These are phyloP conservation scores for Aspergillus eucalypticola DNA, from an alignment of 2,329 filamentous ascomycete genomes.

Conservation along the genomic window DNA sequence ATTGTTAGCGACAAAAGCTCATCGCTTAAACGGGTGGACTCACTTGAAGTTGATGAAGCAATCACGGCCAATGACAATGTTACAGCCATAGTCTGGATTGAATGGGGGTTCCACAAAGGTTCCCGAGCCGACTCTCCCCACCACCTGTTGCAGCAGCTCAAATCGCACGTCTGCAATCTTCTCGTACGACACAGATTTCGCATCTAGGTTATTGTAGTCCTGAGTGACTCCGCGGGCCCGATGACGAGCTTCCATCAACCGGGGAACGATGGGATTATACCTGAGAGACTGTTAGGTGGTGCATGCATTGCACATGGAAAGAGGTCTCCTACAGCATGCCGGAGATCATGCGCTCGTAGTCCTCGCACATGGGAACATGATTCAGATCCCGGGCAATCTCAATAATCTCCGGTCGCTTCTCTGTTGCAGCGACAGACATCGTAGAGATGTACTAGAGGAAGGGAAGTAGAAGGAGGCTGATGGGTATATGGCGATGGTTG, in stretches of 20 bases:
- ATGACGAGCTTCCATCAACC: conserved; percentile 31
- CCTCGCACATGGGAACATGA: conserved; percentile 33
- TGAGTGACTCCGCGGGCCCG: conserved; percentile 27
- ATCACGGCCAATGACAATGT: conserved; percentile 32
- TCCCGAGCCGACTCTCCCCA: conserved; percentile 31
- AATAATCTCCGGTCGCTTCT: conserved; percentile 34
- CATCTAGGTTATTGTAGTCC: conserved; percentile 34
- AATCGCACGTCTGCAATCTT: conserved; percentile 27
- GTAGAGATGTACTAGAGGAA: neutral
- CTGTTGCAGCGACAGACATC: conserved; percentile 21
- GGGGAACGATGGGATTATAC: conserved; percentile 32
- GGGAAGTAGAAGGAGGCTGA: too few relatives aligned
- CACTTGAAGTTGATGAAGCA: conserved; percentile 39
- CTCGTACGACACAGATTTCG: conserved; percentile 28
- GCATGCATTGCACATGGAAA: too few relatives aligned
- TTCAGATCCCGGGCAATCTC: conserved; percentile 29
- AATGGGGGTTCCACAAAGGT: conserved; percentile 37
- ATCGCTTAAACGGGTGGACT: neutral
- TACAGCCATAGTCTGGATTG: conserved; percentile 36
- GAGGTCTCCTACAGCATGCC: conserved; percentile 33
- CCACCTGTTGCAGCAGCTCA: conserved; percentile 28
- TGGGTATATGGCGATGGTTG: too few relatives aligned
- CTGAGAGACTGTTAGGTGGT: conserved; percentile 13
- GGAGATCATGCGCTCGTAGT: conserved; percentile 39
- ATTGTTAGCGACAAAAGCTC: neutral